These are phyloP conservation scores for Yarrowia divulgata DNA, from an alignment of 805 yeast genomes.

Conservation along the genomic window DNA sequence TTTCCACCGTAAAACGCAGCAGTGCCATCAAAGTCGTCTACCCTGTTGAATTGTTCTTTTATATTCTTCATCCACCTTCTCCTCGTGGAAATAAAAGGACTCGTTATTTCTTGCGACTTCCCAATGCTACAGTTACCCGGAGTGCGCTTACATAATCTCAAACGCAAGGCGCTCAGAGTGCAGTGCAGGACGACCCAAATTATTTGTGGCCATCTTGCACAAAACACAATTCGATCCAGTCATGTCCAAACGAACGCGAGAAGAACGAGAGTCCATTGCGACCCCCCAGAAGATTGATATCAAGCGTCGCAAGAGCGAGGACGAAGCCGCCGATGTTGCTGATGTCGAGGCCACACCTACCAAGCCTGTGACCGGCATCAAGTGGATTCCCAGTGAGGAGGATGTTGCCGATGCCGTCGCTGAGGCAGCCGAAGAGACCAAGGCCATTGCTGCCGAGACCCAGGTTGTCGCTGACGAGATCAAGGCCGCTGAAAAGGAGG, in stretches of 20 bases:
- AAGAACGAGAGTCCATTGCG: slow-evolving; percentile 38
- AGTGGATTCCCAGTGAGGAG: slow-evolving; percentile 36
- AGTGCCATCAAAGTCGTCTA: too few relatives aligned
- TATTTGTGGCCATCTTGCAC: neutral
- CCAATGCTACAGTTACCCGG: slow-evolving; percentile 19
- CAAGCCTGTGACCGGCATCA: slow-evolving; percentile 26
- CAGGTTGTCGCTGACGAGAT: slow-evolving; percentile 4
- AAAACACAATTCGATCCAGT: slow-evolving; percentile 1
- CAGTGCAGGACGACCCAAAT: slow-evolving; percentile 3
- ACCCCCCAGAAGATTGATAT: slow-evolving; percentile 13
- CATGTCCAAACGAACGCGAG: slow-evolving; percentile 40
- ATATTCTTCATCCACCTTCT: neutral
- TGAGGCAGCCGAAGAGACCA: slow-evolving; percentile 27
- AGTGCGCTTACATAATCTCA: slow-evolving; percentile 1
- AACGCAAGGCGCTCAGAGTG: slow-evolving; percentile 7
- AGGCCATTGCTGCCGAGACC: slow-evolving; percentile 18
- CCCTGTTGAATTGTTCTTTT: too few relatives aligned
- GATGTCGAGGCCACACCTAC: slow-evolving; percentile 31
- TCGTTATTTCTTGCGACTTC: neutral
- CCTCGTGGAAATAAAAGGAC: neutral
- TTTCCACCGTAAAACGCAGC: too few relatives aligned
- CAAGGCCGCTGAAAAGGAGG: neutral
- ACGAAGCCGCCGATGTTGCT: slow-evolving; percentile 5
- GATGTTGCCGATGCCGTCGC: slow-evolving; percentile 23
- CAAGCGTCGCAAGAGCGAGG: slow-evolving; percentile 30